Conservation (phyloP, 129 eudicot genomes). For the Gnaphalium uliginosum region DNA sequence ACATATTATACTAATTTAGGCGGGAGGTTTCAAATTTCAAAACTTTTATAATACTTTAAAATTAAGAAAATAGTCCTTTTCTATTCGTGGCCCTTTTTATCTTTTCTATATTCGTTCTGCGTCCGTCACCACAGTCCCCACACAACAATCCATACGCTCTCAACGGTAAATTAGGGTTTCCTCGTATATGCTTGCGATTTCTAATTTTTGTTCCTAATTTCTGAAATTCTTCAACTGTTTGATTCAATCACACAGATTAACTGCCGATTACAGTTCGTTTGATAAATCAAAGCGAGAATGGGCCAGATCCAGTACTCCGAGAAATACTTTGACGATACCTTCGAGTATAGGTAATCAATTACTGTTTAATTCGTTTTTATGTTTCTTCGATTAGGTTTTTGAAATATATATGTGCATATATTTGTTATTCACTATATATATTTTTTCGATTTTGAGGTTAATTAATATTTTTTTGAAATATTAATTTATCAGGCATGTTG, state of each 20-base stretch:
- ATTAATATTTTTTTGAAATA: neutral
- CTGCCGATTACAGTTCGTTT: neutral
- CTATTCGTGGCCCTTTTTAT: constrained; percentile 4
- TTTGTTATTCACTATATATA: neutral
- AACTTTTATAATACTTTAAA: neutral
- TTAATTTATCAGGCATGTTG: constrained; percentile 68
- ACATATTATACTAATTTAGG: neutral
- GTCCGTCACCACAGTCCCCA: neutral
- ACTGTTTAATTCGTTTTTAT: neutral
- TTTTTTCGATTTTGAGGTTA: neutral
- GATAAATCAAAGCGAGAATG: constrained; percentile 34
- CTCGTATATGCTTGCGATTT: neutral
- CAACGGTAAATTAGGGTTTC: constrained; percentile 33
- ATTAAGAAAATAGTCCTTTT: neutral
- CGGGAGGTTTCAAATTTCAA: neutral
- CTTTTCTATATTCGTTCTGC: constrained; percentile 9
- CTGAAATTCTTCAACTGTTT: neutral
- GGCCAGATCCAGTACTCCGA: constrained; percentile 87
- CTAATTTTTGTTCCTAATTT: neutral
- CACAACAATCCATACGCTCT: constrained; percentile 2
- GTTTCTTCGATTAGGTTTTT: neutral
- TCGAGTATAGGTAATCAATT: constrained; percentile 68
- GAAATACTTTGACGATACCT: constrained; percentile 73
- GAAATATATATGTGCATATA: neutral
- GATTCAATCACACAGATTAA: constrained; percentile 22